Evolutionary conservation across 352 stramenopile genomes (phyloP), one percentile per base, ranked within the genome.

Genomic region (Phytophthora lateralis): DNA sequence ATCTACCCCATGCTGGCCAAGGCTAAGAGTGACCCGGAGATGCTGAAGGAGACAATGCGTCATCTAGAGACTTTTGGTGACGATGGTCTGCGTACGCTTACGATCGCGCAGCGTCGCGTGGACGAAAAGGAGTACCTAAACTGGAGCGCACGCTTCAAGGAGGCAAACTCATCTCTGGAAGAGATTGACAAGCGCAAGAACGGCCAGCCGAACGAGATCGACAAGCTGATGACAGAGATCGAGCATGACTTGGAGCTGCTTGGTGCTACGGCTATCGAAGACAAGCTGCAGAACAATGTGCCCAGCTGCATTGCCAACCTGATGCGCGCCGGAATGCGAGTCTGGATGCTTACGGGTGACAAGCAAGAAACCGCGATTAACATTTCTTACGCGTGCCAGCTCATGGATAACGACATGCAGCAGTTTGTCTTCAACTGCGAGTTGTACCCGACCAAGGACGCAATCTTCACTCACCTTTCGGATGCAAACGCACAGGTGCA

Each of bases 321-420:
- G 2, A 89, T 90, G 62, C 71, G 68, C 11, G 92, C 88, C 0
- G 88, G 89, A 20, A 97, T 98, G 63, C 91, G 95, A 39, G 74
- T 98, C 18, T 98, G 92, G 90, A 95, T 98, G 71, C 84, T 98
- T 15, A 98, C 94, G 9, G 93, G 93, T 29, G 94, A 98, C 73
- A 98, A 98, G 66, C 67, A 94, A 38, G 93, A 98, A 63, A 98
- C 94, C 3, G 94, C 94, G 17, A 97, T 98, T 60, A 98, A 98
- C 69, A 98, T 98, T 61, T 91, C 81, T 29, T 97, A 96, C 54
- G 87, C 90, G 6, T 96, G 87, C 48, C 82, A 93, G 45, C 72
- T 98, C 10, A 82, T 98, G 60, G 74, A 89, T 63, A 91, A 90
- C 53, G 79, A 91, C 37, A 98, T 96, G 69, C 80, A 89, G 46